Base-by-base conservation (phyloP, 1,284 basidiomycete species). In the Heterobasidion occidentale region DNA sequence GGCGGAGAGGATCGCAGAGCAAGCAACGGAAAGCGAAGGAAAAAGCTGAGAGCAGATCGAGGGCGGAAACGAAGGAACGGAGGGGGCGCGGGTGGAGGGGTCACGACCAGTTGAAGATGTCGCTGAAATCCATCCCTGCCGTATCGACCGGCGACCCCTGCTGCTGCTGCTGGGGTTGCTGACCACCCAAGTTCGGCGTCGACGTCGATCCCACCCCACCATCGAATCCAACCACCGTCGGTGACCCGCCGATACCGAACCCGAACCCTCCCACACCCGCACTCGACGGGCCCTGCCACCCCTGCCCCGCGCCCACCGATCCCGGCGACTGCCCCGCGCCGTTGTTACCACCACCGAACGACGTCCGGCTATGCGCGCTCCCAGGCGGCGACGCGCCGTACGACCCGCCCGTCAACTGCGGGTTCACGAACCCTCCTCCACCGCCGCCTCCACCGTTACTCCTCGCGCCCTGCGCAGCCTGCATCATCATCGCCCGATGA, bases 331-430 rank as follows among this genome's bases (percentile, higher is more conserved):
- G 20, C 7, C 17, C 47, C 14, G 36, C 36, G 15, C n/a, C 53
- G 34, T 50, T 7, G 11, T 27, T 42, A 11, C 35, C 36, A 50
- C 47, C 8, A 9, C 17, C 9, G 19, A 59, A 61, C 17, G 61
- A 62, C 15, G 60, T 60, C 9, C 60, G 61, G 33, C 60, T 59
- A 38, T 61, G 61, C 12, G 67, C 63, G 46, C 60, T 68, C 49
- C 63, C 68, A 3, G 73, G 74, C 7, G 79, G 72, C 35, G 68
- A 73, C 72, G 79, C 81, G 44, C 75, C 70, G 61, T 73, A 80
- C 58, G 59, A 54, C 12, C 59, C 60, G 3, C 50, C 50, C 15
- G 15, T 19, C 46, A 17, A 12, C 46, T 48, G 46, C 20, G 14
- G 50, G 8, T 7, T 19, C n/a, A 11, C 36, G 20, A 15, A 19